These are phyloP conservation scores for Pseudogymnoascus sp. DNA, from an alignment of 2,329 filamentous ascomycete species.

Conservation along the genomic window DNA sequence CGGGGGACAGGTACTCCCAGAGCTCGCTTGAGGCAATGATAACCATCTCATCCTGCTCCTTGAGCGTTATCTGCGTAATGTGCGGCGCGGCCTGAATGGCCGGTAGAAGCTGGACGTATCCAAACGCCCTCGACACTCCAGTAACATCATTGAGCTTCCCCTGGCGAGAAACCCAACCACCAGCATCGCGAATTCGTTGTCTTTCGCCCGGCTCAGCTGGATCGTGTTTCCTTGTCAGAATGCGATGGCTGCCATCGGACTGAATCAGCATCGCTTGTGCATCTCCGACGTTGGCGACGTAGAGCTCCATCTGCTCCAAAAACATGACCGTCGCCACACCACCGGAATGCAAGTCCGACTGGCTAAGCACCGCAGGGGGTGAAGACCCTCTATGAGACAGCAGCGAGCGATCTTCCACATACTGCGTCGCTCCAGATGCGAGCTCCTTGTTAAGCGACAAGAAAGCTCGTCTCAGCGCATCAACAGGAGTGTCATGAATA, in stretches of 20 bases:
- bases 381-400: constrained; percentile 62
- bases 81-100: constrained; percentile 87
- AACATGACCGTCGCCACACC: constrained; percentile 90
- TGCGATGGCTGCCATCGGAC: constrained; percentile 72
- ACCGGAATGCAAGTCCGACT: constrained; percentile 83
- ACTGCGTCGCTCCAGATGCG: constrained; percentile 72
- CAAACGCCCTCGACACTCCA: constrained; percentile 88
- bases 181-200: constrained; percentile 83
- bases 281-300: constrained; percentile 91
- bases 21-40: constrained; percentile 84
- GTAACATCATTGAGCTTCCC: constrained; percentile 88
- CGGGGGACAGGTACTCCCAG: constrained; percentile 88
- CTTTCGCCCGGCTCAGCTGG: constrained; percentile 79
- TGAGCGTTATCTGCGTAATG: constrained; percentile 67
- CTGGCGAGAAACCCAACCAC: constrained; percentile 90
- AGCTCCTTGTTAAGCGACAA: constrained; percentile 88
- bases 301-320: constrained; percentile 80
- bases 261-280: constrained; percentile 93
- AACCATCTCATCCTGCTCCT: constrained; percentile 88
- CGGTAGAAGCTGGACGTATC: constrained; percentile 86
- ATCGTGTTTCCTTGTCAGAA: constrained; percentile 86
- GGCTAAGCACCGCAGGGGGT: constrained; percentile 67
- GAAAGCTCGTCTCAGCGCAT: constrained; percentile 81
- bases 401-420: constrained; percentile 63
- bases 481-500: constrained; percentile 65